These are phyloP conservation scores for Stephania cephalantha DNA, from an alignment of 164 flowering plant genomes.

Conservation along the genomic window DNA sequence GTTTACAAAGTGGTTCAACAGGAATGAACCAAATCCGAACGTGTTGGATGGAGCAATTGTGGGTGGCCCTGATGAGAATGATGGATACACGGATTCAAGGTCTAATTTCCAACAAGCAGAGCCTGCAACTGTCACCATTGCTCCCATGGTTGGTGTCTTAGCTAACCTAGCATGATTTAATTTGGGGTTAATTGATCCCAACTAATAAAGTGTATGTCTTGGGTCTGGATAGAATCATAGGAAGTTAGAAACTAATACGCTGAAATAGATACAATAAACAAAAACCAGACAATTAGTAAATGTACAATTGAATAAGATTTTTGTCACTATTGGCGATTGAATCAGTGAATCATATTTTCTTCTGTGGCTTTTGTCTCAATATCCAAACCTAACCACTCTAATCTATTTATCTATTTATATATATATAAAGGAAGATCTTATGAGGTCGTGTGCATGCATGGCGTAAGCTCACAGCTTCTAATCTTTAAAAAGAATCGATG, in stretches of 20 bases:
- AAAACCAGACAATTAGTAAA: not conserved
- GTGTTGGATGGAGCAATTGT: slow-evolving; percentile 50
- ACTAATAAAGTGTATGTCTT: not conserved
- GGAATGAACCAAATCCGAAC: slow-evolving; percentile 43
- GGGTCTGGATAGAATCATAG: not conserved
- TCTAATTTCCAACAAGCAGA: slow-evolving; percentile 36
- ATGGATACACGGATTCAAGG: slow-evolving; percentile 35
- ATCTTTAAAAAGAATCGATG: no score
- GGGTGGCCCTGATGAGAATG: slow-evolving; percentile 53
- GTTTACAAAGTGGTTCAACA: slow-evolving; percentile 37
- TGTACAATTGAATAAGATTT: no score
- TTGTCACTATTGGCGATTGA: no score
- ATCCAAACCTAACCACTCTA: no score
- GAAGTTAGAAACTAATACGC: no score
- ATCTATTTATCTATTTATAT: no score
- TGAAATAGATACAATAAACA: not conserved
- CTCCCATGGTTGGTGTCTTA: slow-evolving; percentile 37
- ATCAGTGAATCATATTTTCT: no score
- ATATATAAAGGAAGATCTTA: no score
- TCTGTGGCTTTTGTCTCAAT: no score
- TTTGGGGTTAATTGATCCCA: not conserved
- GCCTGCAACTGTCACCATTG: slow-evolving; percentile 35
- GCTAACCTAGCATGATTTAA: slow-evolving; percentile 16
- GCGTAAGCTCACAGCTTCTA: no score
- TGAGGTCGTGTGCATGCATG: no score